These are phyloP conservation scores for Aspergillus jensenii DNA, from an alignment of 2,329 filamentous ascomycete species.

Conservation along the genomic window DNA sequence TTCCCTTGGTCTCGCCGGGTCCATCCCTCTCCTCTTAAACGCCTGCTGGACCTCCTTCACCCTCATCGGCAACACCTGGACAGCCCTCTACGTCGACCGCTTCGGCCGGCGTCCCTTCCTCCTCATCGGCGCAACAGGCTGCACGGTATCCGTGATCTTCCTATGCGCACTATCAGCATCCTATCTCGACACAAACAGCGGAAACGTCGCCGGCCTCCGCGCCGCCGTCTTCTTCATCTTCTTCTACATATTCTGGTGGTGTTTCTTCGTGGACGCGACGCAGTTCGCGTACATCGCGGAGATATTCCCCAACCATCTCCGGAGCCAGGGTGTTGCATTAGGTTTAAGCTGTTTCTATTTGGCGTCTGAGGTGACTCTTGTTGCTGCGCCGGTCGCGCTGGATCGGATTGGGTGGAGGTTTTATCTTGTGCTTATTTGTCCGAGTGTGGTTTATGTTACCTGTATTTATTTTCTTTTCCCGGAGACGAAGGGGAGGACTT, in stretches of 20 bases:
- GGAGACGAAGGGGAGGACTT: conserved; percentile 35
- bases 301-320: conserved; percentile 44
- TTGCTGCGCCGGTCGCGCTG: conserved; percentile 34
- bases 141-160: conserved; percentile 32
- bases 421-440: conserved; percentile 39
- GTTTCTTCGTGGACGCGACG: conserved; percentile 44
- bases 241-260: conserved; percentile 42
- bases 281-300: conserved; percentile 44
- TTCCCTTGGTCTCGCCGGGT: conserved; percentile 38
- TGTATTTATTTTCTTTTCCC: conserved; percentile 38
- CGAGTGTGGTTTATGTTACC: conserved; percentile 30
- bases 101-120: conserved; percentile 39
- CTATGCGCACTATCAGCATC: conserved; percentile 35
- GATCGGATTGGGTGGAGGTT: conserved; percentile 36
- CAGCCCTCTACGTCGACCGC: conserved; percentile 40
- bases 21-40: conserved; percentile 39
- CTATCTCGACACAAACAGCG: conserved; percentile 30
- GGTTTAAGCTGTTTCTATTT: conserved; percentile 37
- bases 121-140: conserved; percentile 37
- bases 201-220: conserved; percentile 33
- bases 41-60: conserved; percentile 41
- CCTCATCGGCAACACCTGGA: conserved; percentile 42
- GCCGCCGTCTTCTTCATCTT: conserved; percentile 44
- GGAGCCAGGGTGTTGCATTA: conserved; percentile 38
- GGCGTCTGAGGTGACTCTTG: conserved; percentile 36